Conservation (phyloP, 352 stramenopile genomes). For the Globisporangium cylindrosporum region DNA sequence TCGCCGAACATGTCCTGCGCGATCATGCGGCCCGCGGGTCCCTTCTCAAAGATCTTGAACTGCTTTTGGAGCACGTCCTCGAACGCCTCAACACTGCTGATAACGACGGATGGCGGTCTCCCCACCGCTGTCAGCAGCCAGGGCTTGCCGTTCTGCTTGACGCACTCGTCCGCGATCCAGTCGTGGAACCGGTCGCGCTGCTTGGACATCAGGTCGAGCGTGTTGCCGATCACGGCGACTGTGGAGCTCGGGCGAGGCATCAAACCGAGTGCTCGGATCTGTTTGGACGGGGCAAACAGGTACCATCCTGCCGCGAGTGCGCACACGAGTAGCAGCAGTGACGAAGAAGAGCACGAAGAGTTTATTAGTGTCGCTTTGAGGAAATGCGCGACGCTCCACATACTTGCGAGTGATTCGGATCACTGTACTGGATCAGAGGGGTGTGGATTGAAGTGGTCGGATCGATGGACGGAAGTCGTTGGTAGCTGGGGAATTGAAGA, state of each 20-base stretch:
- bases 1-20: slow-evolving; percentile 59
- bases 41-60: slow-evolving; percentile 79
- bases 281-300: slow-evolving; percentile 22
- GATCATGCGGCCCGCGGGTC: slow-evolving; percentile 27
- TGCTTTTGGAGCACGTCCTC: slow-evolving; percentile 61
- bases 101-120: slow-evolving; percentile 33
- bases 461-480: neutral
- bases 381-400: slow-evolving; percentile 12
- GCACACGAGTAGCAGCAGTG: slow-evolving; percentile 19
- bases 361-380: neutral
- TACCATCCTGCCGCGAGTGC: slow-evolving; percentile 18
- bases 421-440: neutral
- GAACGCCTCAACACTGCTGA: slow-evolving; percentile 34
- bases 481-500: neutral
- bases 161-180: slow-evolving; percentile 53
- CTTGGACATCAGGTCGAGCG: slow-evolving; percentile 42
- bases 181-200: slow-evolving; percentile 51
- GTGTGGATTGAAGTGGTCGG: neutral
- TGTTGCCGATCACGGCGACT: slow-evolving; percentile 48
- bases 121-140: slow-evolving; percentile 45
- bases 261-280: slow-evolving; percentile 21
- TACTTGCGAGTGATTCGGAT: neutral
- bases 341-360: slow-evolving; percentile 1
- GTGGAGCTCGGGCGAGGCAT: slow-evolving; percentile 34
- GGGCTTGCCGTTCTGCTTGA: slow-evolving; percentile 33